Evolutionary conservation across 768 basidiomycete species (phyloP), one percentile per base, ranked within the genome.

Genomic region (Gloeophyllum trabeum): DNA sequence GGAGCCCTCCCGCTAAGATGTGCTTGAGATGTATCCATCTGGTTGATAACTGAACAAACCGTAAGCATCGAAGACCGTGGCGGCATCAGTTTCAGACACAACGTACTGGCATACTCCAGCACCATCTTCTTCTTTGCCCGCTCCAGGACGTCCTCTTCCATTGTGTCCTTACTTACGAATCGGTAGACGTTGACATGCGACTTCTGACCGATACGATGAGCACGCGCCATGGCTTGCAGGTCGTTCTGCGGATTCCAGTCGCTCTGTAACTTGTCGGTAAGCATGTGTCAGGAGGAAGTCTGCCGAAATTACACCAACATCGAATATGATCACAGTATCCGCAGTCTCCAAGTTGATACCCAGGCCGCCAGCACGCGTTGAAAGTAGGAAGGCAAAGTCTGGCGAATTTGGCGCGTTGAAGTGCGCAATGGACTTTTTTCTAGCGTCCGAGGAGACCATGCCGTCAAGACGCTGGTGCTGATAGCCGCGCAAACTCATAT

Each of bases 41-140:
- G 94, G 63, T 97, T 96, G 70, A 99, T 97, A 67, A 99, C 92
- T 96, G 59, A 37, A 19, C 28, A 7, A 30, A 7, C 28, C 10
- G 28, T 30, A 41, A 24, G 24, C 24, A 46, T 20, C 23, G 43
- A 41, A 36, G 32, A 34, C 37, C 25, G 37, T 10, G 41, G 23
- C 16, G 32, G 25, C 23, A 40, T 13, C 19, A 41, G 35, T 42
- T n/a, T 28, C 43, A 41, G 45, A 40, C 23, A 20, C 14, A 22
- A 85, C 92, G 58, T 62, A 97, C 93, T 97, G 34, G 96, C 96
- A 69, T 98, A 96, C 61, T 99, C 96, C 48, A 99, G 69, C 35
- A 98, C 91, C 96, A 98, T 98, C 70, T 99, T 98, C 70, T 91
- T 89, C 74, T 93, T 93, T 7, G 96, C 96, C 40, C 94, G 76